Conservation (phyloP, 768 basidiomycete species). For the Phaffia australis region DNA sequence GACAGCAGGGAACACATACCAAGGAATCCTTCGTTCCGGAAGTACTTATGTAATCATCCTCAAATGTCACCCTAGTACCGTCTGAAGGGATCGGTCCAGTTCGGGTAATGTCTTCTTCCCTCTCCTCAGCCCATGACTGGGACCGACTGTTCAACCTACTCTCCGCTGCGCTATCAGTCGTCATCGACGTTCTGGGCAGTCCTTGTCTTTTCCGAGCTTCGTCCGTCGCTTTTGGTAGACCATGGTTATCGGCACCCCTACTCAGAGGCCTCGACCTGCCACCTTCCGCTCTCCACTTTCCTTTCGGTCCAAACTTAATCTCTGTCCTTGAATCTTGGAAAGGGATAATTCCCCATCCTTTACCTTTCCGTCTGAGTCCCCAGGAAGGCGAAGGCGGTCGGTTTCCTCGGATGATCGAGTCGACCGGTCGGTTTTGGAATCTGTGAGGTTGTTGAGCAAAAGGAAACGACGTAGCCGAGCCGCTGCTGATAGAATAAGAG, state of each 20-base stretch:
- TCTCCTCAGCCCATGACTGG: no score
- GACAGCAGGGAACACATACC: no score
- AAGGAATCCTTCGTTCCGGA: no score
- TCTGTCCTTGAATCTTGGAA: slow-evolving; percentile 11
- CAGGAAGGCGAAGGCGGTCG: slow-evolving; percentile 16
- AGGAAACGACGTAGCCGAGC: not conserved
- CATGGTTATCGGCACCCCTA: not conserved
- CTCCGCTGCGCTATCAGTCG: no score
- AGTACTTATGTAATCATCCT: no score
- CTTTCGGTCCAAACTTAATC: slow-evolving; percentile 25
- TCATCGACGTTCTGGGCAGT: no score
- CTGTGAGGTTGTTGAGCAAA: not conserved
- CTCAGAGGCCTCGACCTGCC: not conserved
- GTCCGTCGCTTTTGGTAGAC: no score
- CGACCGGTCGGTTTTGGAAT: slow-evolving; percentile 5
- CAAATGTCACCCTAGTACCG: no score
- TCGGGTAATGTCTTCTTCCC: no score
- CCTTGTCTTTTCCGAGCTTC: no score
- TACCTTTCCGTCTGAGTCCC: slow-evolving; percentile 17
- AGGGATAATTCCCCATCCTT: slow-evolving; percentile 23
- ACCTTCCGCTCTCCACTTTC: slow-evolving; percentile 21
- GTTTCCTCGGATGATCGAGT: slow-evolving; percentile 8
- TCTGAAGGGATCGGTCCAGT: no score
- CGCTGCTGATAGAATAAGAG: not conserved
- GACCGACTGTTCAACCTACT: no score